Base-by-base conservation (phyloP, 2,329 filamentous ascomycete genomes). In the Sporothrix curviconia region DNA sequence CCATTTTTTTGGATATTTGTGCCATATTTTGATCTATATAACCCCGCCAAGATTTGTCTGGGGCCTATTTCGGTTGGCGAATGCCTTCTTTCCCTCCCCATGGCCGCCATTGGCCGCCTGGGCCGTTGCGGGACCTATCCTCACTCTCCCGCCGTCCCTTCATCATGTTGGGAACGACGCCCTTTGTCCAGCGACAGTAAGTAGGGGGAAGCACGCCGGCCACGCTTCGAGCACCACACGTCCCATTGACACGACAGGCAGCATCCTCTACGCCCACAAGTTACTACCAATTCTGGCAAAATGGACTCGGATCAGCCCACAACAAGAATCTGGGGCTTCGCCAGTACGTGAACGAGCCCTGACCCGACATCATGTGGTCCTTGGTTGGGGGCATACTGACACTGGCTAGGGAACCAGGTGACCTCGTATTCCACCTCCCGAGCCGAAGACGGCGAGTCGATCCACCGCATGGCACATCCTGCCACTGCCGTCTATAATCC, bases 391-490 rank as follows among this genome's bases (percentile, higher is more conserved):
- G 66, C 25, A 7, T 46, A 17, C 52, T 52, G 2, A 59, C 39
- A 11, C 3, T 12, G 1, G 44, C 2, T 64, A 92, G 89, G 84
- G 67, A 90, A 91, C 64, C 92, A 97, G 73, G 87, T 95, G 3
- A 91, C 90, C 6, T 89, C 92, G 0, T n/a, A n/a, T 96, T 97
- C 69, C 84, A 82, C 49, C 72, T 97, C 37, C 74, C 73, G 4
- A 94, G n/a, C 90, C 0, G 76, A 83, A 1, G 92, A 96, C 69
- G 83, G 84, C 39, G 86, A 92, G 70, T 83, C 76, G 2, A 74
- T 97, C 17, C 95, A 94, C 67, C n/a, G 89, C 88, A 25, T 97
- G 92, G 92, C 92, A 96, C 67, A 80, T 97, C 56, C 74, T 96
- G 50, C 92, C 92, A 0, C 72, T 95, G 7, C 83, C 53, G 75